Percentiles rank a stretch among this genome's conserved stretches.
Evolutionary conservation across 768 basidiomycete species (phyloP).

Genomic region (Gloeophyllum trabeum): DNA sequence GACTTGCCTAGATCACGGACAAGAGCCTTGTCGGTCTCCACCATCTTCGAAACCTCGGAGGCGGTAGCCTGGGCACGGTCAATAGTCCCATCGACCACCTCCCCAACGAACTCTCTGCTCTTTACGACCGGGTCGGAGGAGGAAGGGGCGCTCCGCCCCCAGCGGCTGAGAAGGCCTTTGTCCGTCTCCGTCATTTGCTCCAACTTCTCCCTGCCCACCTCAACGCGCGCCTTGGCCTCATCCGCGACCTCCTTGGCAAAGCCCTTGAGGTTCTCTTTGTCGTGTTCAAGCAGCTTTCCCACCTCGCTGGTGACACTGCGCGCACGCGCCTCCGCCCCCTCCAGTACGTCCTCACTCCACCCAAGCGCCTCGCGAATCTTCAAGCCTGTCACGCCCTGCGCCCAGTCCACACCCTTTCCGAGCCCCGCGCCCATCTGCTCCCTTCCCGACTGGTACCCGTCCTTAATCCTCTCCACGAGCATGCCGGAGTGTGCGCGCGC

Average conservation of each 20-base stretch:
- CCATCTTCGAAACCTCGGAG: not conserved
- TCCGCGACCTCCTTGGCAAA: not conserved
- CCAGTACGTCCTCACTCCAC: conserved; percentile 19
- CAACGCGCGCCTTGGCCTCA: not conserved
- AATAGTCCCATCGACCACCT: too few relatives aligned
- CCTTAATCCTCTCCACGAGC: conserved; percentile 45
- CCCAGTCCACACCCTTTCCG: conserved; percentile 32
- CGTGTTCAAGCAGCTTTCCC: not conserved
- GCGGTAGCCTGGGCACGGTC: not conserved
- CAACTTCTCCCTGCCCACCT: not conserved
- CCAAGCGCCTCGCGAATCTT: conserved; percentile 54
- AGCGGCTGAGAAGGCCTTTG: not conserved
- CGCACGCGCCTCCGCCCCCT: conserved; percentile 8
- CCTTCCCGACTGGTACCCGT: conserved; percentile 35
- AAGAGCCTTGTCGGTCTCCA: too few relatives aligned
- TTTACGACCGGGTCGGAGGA: too few relatives aligned
- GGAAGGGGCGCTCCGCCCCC: not conserved
- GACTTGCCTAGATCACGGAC: too few relatives aligned
- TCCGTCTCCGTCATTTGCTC: not conserved
- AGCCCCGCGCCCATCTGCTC: conserved; percentile 33
- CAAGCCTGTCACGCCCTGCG: conserved; percentile 66
- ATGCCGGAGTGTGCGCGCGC: conserved; percentile 50
- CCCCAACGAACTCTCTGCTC: too few relatives aligned
- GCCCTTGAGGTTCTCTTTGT: not conserved
- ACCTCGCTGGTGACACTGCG: not conserved